Base-by-base conservation (phyloP, 371 early-diverging fungal genomes). In the Encephalitozoon cuniculi region DNA sequence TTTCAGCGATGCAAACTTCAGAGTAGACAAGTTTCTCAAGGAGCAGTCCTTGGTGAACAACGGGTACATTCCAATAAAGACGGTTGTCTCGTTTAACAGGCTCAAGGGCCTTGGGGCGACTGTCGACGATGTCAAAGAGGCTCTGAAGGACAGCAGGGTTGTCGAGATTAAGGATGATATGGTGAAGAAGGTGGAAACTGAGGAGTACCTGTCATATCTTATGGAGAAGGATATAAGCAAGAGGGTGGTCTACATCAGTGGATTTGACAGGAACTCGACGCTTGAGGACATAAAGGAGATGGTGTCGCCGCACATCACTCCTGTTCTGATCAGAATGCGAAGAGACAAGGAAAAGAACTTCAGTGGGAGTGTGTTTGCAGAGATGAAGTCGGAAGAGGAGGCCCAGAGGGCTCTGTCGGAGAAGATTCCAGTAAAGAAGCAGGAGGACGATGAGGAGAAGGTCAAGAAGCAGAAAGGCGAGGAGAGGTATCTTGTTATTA, bases 1-100 rank as follows among this genome's bases (percentile, higher is more conserved):
- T 55, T 83, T 85, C 54, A 83, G 83, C 39, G 79, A 85, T 75
- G 78, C 83, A 21, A 85, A 85, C 54, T 83, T 75, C 40, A 6
- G 80, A 40, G 75, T 71, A 66, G 85, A 85, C 64, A 77, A 74
- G 66, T 83, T 80, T 70, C 51, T 85, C n/a, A 74, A 63, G 63
- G 76, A 65, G 46, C 55, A 72, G 41, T 53, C 79, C 8, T 8
- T 54, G n/a, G 30, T 55, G 52, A 78, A 82, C 44, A 59, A 79
- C 15, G 83, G 83, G 12, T 72, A 41, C 28, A 68, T 79, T 28
- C 75, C 75, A 3, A 64, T 85, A 6, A 21, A 55, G 9, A 75
- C 76, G 18, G 63, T 85, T 66, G 59, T 76, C 44, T 71, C 73
- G 21, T 85, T 85, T 64, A 78, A 80, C 39, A 75, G 71, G 70